Base-by-base conservation (phyloP, 2,329 filamentous ascomycete genomes). In the Knoxdaviesia proteae region DNA sequence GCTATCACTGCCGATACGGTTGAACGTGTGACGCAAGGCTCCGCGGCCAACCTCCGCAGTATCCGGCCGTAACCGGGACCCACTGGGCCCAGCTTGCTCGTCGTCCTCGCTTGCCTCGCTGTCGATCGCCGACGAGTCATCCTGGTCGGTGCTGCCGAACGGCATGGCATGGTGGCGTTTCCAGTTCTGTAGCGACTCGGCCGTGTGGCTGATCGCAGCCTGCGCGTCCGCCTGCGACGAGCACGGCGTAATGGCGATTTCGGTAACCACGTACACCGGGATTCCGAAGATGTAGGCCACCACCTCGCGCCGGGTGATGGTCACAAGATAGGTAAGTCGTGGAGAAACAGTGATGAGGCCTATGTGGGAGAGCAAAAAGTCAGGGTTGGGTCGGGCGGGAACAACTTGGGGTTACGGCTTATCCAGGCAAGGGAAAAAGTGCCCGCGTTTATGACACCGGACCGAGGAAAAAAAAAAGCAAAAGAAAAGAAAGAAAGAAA, bases 201-300 rank as follows among this genome's bases (percentile, higher is more conserved):
- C 59, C 0, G 81, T 82, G 44, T 71, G 69, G 3, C 62, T 58
- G 45, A 96, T 80, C 6, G 84, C 80, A 32, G 71, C 69, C 47
- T 74, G 68, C 5, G 88, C 87, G 38, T 92, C 84, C 36, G 60
- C 56, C 52, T 79, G 78, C 5, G 81, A 88, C 2, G 77, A 73
- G 42, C 90, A 76, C 1, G 90, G 90, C 5, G 93, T 93, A n/a
- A 96, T 64, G 6, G 84, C 80, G 33, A 96, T 82, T 51, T 92
- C 84, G 38, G 81, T 90, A 46, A 94, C 74, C 36, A 84, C 77
- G 58, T 92, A 98, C 44, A 96, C 66, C 0, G 87, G 79, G 44
- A 73, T 77, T 5, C 84, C 84, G 49, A 78, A 76, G 41, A 96
- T 76, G 49, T 87, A 79, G 3, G 90, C 90, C 41, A 96, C 86